Conservation (phyloP, 2,329 filamentous ascomycete genomes). For the Apiospora koreana region DNA sequence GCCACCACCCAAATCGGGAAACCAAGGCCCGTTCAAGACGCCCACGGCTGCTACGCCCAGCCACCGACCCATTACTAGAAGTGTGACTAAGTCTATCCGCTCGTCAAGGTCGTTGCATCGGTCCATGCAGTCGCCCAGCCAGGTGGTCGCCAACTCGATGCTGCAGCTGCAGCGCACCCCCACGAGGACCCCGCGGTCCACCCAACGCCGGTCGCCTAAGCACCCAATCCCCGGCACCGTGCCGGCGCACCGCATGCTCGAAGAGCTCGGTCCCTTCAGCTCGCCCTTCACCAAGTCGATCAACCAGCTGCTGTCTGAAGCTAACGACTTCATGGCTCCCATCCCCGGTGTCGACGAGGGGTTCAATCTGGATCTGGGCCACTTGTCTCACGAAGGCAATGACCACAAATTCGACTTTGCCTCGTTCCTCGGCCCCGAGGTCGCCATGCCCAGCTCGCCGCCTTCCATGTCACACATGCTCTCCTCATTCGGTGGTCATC, state of each 20-base stretch:
- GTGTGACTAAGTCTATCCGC: conserved; percentile 58
- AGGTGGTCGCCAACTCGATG: conserved; percentile 30
- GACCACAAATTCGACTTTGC: conserved; percentile 47
- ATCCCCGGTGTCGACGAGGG: conserved; percentile 36
- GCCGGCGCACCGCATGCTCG: conserved; percentile 12
- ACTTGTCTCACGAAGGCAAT: conserved; percentile 39
- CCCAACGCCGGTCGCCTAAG: conserved; percentile 45
- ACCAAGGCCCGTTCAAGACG: conserved; percentile 57
- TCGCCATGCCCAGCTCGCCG: conserved; percentile 50
- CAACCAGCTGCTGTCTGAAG: conserved; percentile 63
- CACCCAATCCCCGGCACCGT: conserved; percentile 17
- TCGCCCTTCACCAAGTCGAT: conserved; percentile 41
- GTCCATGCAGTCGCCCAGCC: conserved; percentile 46
- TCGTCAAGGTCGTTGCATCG: conserved; percentile 43
- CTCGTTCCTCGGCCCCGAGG: conserved; percentile 49
- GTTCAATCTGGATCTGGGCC: conserved; percentile 45
- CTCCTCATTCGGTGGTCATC: conserved; percentile 24
- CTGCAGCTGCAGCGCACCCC: conserved; percentile 48
- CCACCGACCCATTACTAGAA: conserved; percentile 62
- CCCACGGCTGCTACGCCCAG: conserved; percentile 63
- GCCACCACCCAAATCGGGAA: conserved; percentile 51
- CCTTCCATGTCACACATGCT: conserved; percentile 33
- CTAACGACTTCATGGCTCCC: conserved; percentile 44
- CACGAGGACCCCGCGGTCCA: conserved; percentile 41
- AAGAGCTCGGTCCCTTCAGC: conserved; percentile 11